phyloP scores from a whole-genome alignment of 2,329 filamentous ascomycete genomes.

The Aureobasidium sp. region DNA sequence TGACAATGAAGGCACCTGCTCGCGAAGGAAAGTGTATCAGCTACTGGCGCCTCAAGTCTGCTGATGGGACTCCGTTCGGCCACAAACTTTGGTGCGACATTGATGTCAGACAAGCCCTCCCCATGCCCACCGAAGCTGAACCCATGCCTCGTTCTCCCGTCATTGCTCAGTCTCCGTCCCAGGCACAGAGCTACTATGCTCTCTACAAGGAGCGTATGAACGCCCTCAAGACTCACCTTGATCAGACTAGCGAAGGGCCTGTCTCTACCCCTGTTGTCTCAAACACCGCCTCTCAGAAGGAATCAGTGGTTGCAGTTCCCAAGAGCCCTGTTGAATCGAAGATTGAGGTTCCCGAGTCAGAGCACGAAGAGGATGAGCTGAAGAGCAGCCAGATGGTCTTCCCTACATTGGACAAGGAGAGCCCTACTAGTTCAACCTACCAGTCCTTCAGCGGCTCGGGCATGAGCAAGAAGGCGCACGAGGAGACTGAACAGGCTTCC shows the following conservation, averaged over 20 bases:
- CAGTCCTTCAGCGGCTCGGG: slow-evolving; percentile 40
- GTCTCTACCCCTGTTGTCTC: not conserved
- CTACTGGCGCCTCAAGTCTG: slow-evolving; percentile 89
- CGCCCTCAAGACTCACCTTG: not conserved
- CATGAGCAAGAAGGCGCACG: slow-evolving; percentile 43
- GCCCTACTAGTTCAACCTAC: slow-evolving; percentile 72
- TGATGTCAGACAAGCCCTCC: slow-evolving; percentile 45
- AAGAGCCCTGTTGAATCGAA: slow-evolving; percentile 19
- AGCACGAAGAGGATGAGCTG: slow-evolving; percentile 23
- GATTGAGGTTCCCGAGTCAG: slow-evolving; percentile 27
- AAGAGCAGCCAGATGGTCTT: slow-evolving; percentile 78
- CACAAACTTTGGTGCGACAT: slow-evolving; percentile 95
- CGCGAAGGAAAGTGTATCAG: slow-evolving; percentile 78
- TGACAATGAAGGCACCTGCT: slow-evolving; percentile 72
- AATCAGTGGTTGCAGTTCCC: slow-evolving; percentile 23
- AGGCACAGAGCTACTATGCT: slow-evolving; percentile 21
- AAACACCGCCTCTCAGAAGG: slow-evolving; percentile 4
- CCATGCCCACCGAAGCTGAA: not conserved
- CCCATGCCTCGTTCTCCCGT: not conserved
- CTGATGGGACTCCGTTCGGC: slow-evolving; percentile 75
- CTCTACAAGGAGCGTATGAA: slow-evolving; percentile 16
- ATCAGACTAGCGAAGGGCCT: not conserved
- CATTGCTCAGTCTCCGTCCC: not conserved
- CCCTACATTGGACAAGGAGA: slow-evolving; percentile 92
- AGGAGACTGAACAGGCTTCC: slow-evolving; percentile 54